phyloP scores from a whole-genome alignment of 768 basidiomycete species.

The Tulasnella calospora region DNA sequence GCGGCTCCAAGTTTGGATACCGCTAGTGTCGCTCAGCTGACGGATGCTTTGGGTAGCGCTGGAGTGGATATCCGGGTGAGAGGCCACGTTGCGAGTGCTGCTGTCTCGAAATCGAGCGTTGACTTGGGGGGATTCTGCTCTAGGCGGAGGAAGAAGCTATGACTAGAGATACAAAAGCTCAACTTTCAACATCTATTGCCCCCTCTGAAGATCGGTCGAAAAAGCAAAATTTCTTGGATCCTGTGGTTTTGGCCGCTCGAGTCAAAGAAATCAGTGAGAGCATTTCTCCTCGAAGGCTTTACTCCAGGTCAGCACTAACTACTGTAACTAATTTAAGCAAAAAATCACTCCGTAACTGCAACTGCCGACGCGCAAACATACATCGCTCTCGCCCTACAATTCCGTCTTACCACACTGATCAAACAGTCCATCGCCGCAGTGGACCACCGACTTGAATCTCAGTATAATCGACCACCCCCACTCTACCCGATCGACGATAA shows the following conservation, averaged over 20 bases:
- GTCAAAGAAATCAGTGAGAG: conserved; percentile 53
- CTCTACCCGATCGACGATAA: conserved; percentile 51
- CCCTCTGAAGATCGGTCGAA: conserved; percentile 65
- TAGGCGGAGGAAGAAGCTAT: conserved; percentile 78
- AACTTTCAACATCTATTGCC: conserved; percentile 31
- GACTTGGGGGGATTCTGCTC: background rate
- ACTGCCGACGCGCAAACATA: conserved; percentile 73
- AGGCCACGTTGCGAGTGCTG: background rate
- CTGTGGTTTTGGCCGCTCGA: conserved; percentile 55
- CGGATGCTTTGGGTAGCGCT: conserved; percentile 80
- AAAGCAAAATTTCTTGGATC: conserved; percentile 73
- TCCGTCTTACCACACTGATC: conserved; percentile 65
- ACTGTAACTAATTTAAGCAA: conserved; percentile 35
- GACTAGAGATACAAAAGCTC: conserved; percentile 49
- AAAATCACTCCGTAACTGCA: conserved; percentile 60
- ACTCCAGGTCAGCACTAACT: background rate
- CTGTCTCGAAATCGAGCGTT: conserved; percentile 8
- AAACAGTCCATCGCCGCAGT: conserved; percentile 63
- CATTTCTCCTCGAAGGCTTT: background rate
- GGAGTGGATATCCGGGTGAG: conserved; percentile 78
- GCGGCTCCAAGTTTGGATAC: conserved; percentile 31
- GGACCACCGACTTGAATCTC: conserved; percentile 63
- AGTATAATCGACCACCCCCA: conserved; percentile 63
- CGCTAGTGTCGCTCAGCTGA: conserved; percentile 67
- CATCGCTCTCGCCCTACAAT: conserved; percentile 70